Conservation (phyloP, 2,329 filamentous ascomycete genomes). For the Lecanicillium sp. region DNA sequence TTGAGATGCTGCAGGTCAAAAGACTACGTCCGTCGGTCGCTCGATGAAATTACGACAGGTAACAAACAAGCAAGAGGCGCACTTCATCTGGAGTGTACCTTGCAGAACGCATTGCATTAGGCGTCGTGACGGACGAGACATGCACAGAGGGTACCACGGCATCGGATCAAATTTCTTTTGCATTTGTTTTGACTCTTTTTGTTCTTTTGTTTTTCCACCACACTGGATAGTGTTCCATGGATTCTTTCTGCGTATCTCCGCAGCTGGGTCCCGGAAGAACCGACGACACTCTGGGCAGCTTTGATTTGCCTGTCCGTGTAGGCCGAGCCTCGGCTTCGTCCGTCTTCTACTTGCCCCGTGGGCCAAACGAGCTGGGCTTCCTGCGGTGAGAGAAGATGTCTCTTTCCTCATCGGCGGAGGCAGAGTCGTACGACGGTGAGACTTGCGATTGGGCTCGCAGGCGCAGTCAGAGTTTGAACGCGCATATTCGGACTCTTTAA, state of each 20-base stretch:
- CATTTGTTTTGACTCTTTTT: not conserved
- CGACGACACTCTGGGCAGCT: not conserved
- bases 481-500: not conserved
- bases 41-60: conserved; percentile 7
- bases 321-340: too few species aligned
- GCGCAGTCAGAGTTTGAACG: conserved; percentile 2
- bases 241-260: not conserved
- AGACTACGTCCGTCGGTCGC: not conserved
- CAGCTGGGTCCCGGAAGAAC: not conserved
- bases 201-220: not conserved
- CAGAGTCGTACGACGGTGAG: not conserved
- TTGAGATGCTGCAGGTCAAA: conserved; percentile 9
- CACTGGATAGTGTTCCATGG: not conserved
- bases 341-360: too few species aligned
- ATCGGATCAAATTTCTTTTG: not conserved
- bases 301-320: too few species aligned
- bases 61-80: not conserved
- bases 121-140: not conserved
- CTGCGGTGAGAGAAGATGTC: not conserved
- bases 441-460: not conserved
- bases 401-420: conserved; percentile 7
- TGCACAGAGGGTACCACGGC: not conserved
- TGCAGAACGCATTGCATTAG: not conserved
- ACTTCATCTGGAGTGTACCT: not conserved
- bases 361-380: too few species aligned